These are phyloP conservation scores for Metschnikowia lachancei DNA, from an alignment of 805 yeast genomes.

Conservation along the genomic window DNA sequence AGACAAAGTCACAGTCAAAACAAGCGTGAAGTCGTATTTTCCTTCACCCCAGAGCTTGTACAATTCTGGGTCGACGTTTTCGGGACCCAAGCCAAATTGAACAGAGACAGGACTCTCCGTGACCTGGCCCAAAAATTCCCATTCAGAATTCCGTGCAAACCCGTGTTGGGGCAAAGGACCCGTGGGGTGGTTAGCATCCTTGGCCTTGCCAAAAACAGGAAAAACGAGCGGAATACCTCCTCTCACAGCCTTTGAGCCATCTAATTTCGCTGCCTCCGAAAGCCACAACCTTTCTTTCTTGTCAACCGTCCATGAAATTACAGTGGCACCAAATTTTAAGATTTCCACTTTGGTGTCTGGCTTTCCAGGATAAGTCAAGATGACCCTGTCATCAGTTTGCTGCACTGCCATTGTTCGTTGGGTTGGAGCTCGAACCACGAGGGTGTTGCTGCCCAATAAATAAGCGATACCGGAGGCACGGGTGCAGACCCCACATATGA, in stretches of 20 bases:
- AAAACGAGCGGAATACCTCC: slow-evolving; percentile 97
- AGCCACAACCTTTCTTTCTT: slow-evolving; percentile 85
- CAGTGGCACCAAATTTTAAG: slow-evolving; percentile 85
- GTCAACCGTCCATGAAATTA: slow-evolving; percentile 69
- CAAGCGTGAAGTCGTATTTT: slow-evolving; percentile 68
- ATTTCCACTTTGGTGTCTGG: slow-evolving; percentile 59
- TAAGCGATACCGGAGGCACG: slow-evolving; percentile 4
- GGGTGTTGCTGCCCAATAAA: neutral
- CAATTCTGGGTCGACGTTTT: slow-evolving; percentile 63
- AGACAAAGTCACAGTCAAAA: slow-evolving; percentile 60
- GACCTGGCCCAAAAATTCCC: slow-evolving; percentile 94
- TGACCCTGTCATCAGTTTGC: slow-evolving; percentile 61
- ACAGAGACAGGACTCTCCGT: slow-evolving; percentile 61
- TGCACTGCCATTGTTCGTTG: slow-evolving; percentile 55
- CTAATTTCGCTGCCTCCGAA: slow-evolving; percentile 72
- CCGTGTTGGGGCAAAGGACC: slow-evolving; percentile 90
- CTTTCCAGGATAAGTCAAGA: slow-evolving; percentile 53
- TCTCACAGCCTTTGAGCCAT: slow-evolving; percentile 91
- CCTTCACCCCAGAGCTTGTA: slow-evolving; percentile 53
- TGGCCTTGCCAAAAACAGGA: slow-evolving; percentile 83
- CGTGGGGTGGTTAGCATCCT: slow-evolving; percentile 52
- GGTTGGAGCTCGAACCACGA: neutral
- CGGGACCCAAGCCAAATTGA: slow-evolving; percentile 90
- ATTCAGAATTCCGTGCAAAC: slow-evolving; percentile 81
- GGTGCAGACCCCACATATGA: slow-evolving; percentile 5